Percentiles rank a stretch among this genome's conserved stretches.
Conservation (phyloP, 495 filamentous ascomycete species). For the Talaromyces proteolyticus region DNA sequence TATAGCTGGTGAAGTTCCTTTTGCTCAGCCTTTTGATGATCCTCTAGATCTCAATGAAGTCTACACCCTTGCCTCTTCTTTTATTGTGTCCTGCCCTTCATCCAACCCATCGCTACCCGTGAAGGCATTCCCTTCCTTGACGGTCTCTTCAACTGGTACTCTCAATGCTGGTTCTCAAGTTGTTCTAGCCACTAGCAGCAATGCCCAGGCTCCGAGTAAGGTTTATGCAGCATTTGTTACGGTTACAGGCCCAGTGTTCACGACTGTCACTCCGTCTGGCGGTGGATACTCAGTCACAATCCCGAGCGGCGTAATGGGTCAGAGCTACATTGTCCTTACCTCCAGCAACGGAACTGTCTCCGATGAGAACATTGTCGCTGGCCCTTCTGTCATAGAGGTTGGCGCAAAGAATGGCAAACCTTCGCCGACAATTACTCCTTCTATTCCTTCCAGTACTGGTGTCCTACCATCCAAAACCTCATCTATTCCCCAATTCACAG, state of each 20-base stretch:
- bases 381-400: conserved; percentile 30
- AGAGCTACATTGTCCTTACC: conserved; percentile 33
- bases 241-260: conserved; percentile 28
- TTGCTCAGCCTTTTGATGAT: conserved; percentile 51
- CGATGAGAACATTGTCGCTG: conserved; percentile 25
- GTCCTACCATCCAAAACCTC: no score
- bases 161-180: not conserved
- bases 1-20: conserved; percentile 39
- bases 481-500: no score
- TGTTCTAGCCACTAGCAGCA: not conserved
- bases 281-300: conserved; percentile 29
- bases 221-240: conserved; percentile 27
- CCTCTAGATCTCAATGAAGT: conserved; percentile 52
- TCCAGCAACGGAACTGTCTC: conserved; percentile 13
- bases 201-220: conserved; percentile 7
- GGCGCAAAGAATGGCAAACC: no score
- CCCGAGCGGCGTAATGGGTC: conserved; percentile 24
- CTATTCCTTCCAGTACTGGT: no score
- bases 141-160: conserved; percentile 8
- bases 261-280: conserved; percentile 14
- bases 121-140: conserved; percentile 47
- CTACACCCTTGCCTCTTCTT: conserved; percentile 54
- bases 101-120: conserved; percentile 49
- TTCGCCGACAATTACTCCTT: conserved; percentile 1
- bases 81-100: conserved; percentile 52